A percentile compares a stretch with the other conserved stretches of the same genome.
phyloP scores from a whole-genome alignment of 148 eudicot species.

The Gaultheria prostrata region DNA sequence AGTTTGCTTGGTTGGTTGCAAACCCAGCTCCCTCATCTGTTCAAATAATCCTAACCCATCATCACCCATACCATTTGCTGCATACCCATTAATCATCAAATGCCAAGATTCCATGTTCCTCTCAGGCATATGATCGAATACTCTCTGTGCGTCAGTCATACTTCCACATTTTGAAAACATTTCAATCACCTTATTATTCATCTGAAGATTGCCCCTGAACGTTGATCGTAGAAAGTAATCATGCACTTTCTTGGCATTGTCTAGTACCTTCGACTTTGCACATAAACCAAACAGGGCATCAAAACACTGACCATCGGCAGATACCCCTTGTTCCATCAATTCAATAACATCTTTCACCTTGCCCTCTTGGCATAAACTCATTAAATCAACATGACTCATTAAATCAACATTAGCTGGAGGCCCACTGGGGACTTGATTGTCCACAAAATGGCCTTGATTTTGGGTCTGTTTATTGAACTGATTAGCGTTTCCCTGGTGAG shows the following conservation, averaged over 20 bases:
- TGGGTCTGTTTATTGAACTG: constrained; percentile 31
- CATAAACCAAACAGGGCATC: constrained; percentile 57
- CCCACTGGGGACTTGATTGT: constrained; percentile 22
- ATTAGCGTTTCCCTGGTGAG: constrained; percentile 15
- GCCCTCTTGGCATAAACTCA: constrained; percentile 61
- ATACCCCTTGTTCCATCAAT: constrained; percentile 52
- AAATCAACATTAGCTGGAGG: constrained; percentile 41
- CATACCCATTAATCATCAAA: constrained; percentile 57
- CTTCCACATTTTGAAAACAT: constrained; percentile 58
- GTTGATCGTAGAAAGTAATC: constrained; percentile 48
- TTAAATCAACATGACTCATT: constrained; percentile 50
- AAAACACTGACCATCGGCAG: constrained; percentile 57
- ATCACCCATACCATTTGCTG: constrained; percentile 49
- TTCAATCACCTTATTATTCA: constrained; percentile 51
- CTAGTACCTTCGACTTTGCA: constrained; percentile 41
- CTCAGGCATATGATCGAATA: constrained; percentile 65
- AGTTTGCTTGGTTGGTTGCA: constrained; percentile 58
- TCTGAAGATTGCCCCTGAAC: constrained; percentile 43
- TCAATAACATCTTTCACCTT: constrained; percentile 74
- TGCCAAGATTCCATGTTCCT: constrained; percentile 58
- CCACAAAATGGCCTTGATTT: constrained; percentile 19
- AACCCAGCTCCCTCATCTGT: constrained; percentile 47
- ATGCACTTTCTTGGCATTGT: constrained; percentile 42
- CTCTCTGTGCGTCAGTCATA: constrained; percentile 57
- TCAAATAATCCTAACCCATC: constrained; percentile 54